These are phyloP conservation scores for Spinellus fusiger DNA, from an alignment of 192 early-diverging fungal species.

Conservation along the genomic window DNA sequence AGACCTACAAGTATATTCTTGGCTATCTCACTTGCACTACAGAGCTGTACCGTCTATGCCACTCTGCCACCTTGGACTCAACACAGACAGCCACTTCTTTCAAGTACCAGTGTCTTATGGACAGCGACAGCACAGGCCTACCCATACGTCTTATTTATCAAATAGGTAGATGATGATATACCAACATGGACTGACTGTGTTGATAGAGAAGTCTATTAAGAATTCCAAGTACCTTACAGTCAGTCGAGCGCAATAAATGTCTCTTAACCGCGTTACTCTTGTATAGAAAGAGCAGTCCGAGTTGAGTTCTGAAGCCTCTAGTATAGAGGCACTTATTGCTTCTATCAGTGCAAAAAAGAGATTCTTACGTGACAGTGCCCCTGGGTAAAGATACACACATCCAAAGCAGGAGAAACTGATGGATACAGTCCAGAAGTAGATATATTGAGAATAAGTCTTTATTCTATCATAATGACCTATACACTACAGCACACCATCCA, in stretches of 20 bases:
- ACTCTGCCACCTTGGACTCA: neutral
- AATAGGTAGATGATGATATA: constrained; percentile 11
- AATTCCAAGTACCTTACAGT: constrained; percentile 41
- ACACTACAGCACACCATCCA: too few species aligned
- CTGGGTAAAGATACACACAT: neutral
- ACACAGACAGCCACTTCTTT: too few species aligned
- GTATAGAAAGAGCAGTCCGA: neutral
- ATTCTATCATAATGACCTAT: too few species aligned
- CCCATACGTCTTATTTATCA: neutral
- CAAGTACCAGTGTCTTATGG: too few species aligned
- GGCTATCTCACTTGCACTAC: constrained; percentile 51
- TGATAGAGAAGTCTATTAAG: constrained; percentile 39
- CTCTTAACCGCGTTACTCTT: neutral
- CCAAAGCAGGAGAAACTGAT: constrained; percentile 2
- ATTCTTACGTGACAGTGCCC: neutral
- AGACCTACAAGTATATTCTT: constrained; percentile 46
- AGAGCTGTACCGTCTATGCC: constrained; percentile 53
- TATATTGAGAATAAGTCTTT: too few species aligned
- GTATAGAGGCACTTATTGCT: neutral
- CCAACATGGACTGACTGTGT: neutral
- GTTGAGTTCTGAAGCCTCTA: neutral
- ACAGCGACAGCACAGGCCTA: neutral
- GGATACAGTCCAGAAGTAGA: too few species aligned
- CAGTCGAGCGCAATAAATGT: constrained; percentile 16
- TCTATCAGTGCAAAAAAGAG: neutral